Evolutionary conservation across 1,139 yeast genomes (phyloP).

Genomic region (Geotrichum phurueaensis): DNA sequence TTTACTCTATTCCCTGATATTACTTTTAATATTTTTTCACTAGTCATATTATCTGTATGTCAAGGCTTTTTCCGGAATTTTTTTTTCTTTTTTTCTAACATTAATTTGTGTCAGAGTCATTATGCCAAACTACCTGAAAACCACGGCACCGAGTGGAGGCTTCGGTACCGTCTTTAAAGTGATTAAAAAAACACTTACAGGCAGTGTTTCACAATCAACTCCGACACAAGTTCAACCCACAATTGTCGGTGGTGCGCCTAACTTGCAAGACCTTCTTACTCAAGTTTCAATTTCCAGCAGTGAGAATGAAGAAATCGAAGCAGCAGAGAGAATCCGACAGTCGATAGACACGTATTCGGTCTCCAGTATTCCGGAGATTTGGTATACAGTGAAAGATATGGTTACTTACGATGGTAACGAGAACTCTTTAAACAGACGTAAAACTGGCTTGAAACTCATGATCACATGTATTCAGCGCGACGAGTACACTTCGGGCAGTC

Average conservation of each 20-base stretch:
- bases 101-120: not conserved
- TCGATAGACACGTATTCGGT: slow-evolving; percentile 50
- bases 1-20: not conserved
- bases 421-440: slow-evolving; percentile 39
- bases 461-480: slow-evolving; percentile 52
- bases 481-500: slow-evolving; percentile 43
- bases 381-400: slow-evolving; percentile 64
- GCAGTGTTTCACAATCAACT: slow-evolving; percentile 31
- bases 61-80: not conserved
- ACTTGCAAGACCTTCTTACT: slow-evolving; percentile 43
- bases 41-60: not conserved
- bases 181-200: slow-evolving; percentile 48
- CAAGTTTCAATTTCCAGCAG: slow-evolving; percentile 39
- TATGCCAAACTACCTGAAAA: not conserved
- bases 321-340: slow-evolving; percentile 49
- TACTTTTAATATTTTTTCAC: not conserved
- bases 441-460: slow-evolving; percentile 51
- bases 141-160: slow-evolving; percentile 1
- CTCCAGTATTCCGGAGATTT: slow-evolving; percentile 62
- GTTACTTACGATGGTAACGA: slow-evolving; percentile 41
- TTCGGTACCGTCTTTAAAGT: slow-evolving; percentile 5
- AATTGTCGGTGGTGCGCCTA: slow-evolving; percentile 58
- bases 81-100: not conserved
- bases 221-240: slow-evolving; percentile 44
- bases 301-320: slow-evolving; percentile 43